phyloP scores from a whole-genome alignment of 805 yeast species.

The Yarrowia sp. region DNA sequence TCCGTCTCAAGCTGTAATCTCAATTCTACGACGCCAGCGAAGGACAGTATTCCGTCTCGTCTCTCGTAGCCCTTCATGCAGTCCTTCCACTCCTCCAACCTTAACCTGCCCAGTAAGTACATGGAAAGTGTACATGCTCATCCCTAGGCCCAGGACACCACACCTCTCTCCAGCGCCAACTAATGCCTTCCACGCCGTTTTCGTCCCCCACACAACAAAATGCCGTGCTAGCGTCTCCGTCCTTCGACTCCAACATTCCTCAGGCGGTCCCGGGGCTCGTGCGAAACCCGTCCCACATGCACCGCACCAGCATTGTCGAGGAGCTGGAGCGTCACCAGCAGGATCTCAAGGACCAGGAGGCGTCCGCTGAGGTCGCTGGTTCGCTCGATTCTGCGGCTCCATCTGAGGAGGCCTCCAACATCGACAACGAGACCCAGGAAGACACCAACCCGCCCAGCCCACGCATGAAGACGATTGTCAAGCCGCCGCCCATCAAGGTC shows the following conservation, averaged over 20 bases:
- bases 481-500: conserved; percentile 32
- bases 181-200: conserved; percentile 24
- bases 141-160: too few species aligned
- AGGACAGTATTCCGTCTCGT: too few species aligned
- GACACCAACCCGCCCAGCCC: not conserved
- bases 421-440: not conserved
- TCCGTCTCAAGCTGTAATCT: too few species aligned
- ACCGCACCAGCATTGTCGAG: conserved; percentile 17
- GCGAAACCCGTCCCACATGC: conserved; percentile 11
- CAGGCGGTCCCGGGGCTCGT: conserved; percentile 19
- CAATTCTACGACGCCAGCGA: too few species aligned
- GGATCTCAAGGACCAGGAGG: too few species aligned
- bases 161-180: not conserved
- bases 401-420: too few species aligned
- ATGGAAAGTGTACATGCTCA: too few species aligned
- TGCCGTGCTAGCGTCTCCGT: conserved; percentile 25
- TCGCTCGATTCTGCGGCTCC: too few species aligned
- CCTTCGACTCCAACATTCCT: conserved; percentile 10
- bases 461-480: conserved; percentile 25
- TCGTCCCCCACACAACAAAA: conserved; percentile 22
- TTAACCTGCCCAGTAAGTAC: not conserved
- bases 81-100: not conserved
- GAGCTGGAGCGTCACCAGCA: conserved; percentile 22
- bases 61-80: too few species aligned
- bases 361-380: too few species aligned